phyloP scores from a whole-genome alignment of 1,284 basidiomycete species.

The Apiotrichum mycotoxinovorans region DNA sequence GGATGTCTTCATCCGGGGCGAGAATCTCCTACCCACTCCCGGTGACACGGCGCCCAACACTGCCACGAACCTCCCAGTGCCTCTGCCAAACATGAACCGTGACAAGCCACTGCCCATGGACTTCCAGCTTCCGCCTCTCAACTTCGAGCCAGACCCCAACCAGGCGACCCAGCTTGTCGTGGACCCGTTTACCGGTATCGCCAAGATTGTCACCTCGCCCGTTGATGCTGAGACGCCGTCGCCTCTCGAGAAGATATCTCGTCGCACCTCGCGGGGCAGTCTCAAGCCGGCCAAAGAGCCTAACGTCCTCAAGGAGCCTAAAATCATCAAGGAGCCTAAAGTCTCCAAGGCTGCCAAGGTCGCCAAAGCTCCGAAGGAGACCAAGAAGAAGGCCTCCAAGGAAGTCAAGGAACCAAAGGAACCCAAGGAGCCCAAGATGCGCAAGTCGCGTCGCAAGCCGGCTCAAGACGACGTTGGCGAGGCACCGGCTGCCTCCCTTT shows the following conservation, averaged over 20 bases:
- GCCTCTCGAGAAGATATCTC: background rate
- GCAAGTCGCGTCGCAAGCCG: no score
- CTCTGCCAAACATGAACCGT: background rate
- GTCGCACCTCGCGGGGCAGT: background rate
- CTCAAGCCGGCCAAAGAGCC: background rate
- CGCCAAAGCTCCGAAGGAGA: background rate
- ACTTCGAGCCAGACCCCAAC: background rate
- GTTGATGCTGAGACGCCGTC: no score
- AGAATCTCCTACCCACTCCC: background rate
- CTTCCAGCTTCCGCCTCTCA: background rate
- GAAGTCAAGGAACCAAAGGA: no score
- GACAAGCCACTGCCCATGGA: no score
- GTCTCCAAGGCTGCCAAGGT: background rate
- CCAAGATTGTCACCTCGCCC: background rate
- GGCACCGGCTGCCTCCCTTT: no score
- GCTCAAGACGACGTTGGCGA: no score
- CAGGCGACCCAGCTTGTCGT: background rate
- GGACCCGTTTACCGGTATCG: background rate
- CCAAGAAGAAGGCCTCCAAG: background rate
- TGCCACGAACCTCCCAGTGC: background rate
- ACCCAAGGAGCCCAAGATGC: no score
- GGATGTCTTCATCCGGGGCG: no score
- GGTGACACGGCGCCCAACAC: background rate
- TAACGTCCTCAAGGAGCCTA: background rate
- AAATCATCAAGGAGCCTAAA: background rate